These are phyloP conservation scores for Fusarium proliferatum DNA, from an alignment of 2,329 filamentous ascomycete species.

Conservation along the genomic window DNA sequence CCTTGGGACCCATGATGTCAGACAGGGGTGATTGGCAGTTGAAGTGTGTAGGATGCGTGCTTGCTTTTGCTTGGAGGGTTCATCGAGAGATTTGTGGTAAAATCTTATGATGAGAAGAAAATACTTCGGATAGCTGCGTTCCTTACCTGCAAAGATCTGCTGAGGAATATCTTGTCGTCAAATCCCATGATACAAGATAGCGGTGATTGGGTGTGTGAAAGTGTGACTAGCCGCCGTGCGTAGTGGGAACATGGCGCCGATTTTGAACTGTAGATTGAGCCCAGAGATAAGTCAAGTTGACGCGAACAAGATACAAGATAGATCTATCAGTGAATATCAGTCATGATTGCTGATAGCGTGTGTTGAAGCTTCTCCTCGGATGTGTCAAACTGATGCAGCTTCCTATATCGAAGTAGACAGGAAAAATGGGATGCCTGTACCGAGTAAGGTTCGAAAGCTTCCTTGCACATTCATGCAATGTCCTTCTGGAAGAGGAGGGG, in stretches of 20 bases:
- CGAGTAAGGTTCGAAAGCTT: background rate
- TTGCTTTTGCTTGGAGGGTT: constrained; percentile 14
- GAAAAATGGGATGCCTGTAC: background rate
- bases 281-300: constrained; percentile 4
- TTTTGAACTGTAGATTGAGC: constrained; percentile 29
- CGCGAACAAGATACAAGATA: background rate
- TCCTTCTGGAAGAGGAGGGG: constrained; percentile 37
- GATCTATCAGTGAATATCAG: background rate
- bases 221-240: constrained; percentile 19
- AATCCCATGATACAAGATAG: constrained; percentile 1
- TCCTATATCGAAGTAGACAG: constrained; percentile 14
- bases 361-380: constrained; percentile 9
- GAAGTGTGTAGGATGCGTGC: background rate
- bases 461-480: constrained; percentile 34
- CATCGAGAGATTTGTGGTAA: background rate
- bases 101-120: background rate
- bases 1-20: constrained; percentile 39
- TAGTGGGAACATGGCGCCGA: constrained; percentile 19
- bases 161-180: background rate
- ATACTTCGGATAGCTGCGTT: constrained; percentile 8
- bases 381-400: constrained; percentile 8
- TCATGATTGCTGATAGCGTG: constrained; percentile 9
- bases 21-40: constrained; percentile 26
- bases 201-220: constrained; percentile 8
- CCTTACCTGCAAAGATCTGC: constrained; percentile 9